Percentiles rank a stretch among this genome's conserved stretches.
phyloP scores from a whole-genome alignment of 805 yeast genomes.

The Ogataea zsoltii region DNA sequence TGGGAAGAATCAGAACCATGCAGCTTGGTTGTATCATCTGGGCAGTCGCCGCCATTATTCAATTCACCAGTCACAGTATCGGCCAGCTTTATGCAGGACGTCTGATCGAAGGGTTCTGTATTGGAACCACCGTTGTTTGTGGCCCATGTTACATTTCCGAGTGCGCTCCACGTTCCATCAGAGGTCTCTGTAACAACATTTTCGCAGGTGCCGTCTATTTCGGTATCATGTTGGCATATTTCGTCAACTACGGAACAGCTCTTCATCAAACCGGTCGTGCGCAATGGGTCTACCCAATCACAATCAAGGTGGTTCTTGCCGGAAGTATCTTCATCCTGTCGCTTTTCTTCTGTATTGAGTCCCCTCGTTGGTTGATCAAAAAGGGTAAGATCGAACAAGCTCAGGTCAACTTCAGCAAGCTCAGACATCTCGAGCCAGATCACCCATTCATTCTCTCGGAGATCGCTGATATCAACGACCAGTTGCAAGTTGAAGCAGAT shows the following conservation, averaged over 20 bases:
- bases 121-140: conserved; percentile 58
- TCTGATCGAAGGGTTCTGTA: conserved; percentile 51
- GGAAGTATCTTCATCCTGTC: conserved; percentile 46
- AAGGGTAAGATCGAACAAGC: conserved; percentile 43
- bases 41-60: conserved; percentile 49
- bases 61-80: conserved; percentile 43
- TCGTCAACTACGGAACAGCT: conserved; percentile 53
- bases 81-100: conserved; percentile 60
- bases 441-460: conserved; percentile 54
- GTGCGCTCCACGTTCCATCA: conserved; percentile 50
- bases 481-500: conserved; percentile 35
- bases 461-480: conserved; percentile 51
- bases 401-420: conserved; percentile 37
- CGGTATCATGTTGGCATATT: conserved; percentile 51
- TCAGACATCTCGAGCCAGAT: conserved; percentile 45
- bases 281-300: conserved; percentile 57
- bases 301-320: conserved; percentile 48
- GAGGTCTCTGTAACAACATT: conserved; percentile 53
- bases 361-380: conserved; percentile 54
- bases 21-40: conserved; percentile 44
- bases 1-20: conserved; percentile 53
- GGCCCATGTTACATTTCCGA: conserved; percentile 59
- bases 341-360: conserved; percentile 43
- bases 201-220: conserved; percentile 61
- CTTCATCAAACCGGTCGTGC: conserved; percentile 38